These are phyloP conservation scores for Paraglomus brasilianum DNA, from an alignment of 192 early-diverging fungal genomes.

Conservation along the genomic window DNA sequence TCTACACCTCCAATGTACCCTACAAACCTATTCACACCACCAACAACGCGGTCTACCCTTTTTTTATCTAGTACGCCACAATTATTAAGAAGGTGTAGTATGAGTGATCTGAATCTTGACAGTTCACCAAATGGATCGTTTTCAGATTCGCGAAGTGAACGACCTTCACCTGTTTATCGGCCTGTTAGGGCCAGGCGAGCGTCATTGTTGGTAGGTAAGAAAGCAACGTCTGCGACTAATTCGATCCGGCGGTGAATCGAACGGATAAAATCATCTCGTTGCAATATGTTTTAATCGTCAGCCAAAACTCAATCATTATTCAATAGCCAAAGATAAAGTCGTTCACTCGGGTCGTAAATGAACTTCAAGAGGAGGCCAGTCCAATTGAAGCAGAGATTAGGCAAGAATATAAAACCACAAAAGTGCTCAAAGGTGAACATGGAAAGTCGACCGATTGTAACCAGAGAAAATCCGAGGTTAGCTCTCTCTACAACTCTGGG, in stretches of 20 bases:
- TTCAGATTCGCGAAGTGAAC: conserved; percentile 8
- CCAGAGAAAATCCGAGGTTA: conserved; percentile 11
- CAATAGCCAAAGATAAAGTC: conserved; percentile 29
- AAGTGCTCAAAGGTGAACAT: conserved; percentile 24
- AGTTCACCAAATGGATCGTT: background rate
- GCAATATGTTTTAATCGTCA: too few species aligned
- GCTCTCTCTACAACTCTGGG: background rate
- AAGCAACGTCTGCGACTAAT: background rate
- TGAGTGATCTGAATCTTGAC: conserved; percentile 28
- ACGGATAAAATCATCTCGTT: too few species aligned
- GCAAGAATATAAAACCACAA: conserved; percentile 31
- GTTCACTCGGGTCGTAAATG: conserved; percentile 28
- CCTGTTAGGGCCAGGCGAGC: conserved; percentile 27
- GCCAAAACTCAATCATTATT: too few species aligned
- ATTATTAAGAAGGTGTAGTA: conserved; percentile 13
- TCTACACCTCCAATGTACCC: conserved; percentile 11
- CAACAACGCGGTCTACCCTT: background rate
- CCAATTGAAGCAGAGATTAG: conserved; percentile 29
- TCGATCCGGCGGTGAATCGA: background rate
- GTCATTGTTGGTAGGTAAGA: conserved; percentile 19
- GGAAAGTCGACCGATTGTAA: conserved; percentile 20
- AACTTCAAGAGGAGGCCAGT: conserved; percentile 25
- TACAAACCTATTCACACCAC: conserved; percentile 16
- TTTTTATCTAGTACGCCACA: background rate
- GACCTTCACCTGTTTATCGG: conserved; percentile 23